Base-by-base conservation (phyloP, 2,329 filamentous ascomycete species). In the Beauveria sp. region DNA sequence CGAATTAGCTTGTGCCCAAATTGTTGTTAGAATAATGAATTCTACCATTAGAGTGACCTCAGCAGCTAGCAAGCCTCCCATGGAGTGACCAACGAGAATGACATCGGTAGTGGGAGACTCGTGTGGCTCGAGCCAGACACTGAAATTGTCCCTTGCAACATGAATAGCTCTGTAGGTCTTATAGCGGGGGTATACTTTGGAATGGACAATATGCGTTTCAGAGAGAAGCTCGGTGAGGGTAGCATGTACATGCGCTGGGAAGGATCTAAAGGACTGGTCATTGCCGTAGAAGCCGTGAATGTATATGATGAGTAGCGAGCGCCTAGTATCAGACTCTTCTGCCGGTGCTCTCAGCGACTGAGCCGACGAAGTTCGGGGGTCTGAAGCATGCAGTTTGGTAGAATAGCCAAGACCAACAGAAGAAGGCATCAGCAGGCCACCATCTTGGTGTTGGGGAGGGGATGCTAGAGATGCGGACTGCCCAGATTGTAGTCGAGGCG, bases 261-360 rank as follows among this genome's bases (percentile, higher is more conserved):
- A 96, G 50, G 88, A 90, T 64, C 87, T 84, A 71, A 97, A 97
- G 62, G 90, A 96, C 38, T 89, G 88, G 72, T 95, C 90, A 63
- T 90, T 88, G 57, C 93, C 92, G 81, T 95, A 88, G 75, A 96
- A 96, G 64, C 93, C 92, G 76, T 96, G 93, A 61, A 96, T 86
- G 71, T 92, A 96, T 59, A 96, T 79, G 24, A 96, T 72, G 1
- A 97, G 80, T 26, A 97, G 79, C 28, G 79, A 84, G 64, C 84
- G 80, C 50, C 79, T 77, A 64, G 67, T 72, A 45, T 67, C 62
- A 48, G 60, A 59, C 18, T 65, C 63, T 22, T 64, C 50, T n/a
- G 63, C 60, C 6, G 67, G 64, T 6, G 76, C 71, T 49, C 69
- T 67, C 40, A 79, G 70, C 3, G 77, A 80, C 67, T 78, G 77